Conservation (phyloP, 2,329 filamentous ascomycete genomes). For the Dichotomopilus funicola region DNA sequence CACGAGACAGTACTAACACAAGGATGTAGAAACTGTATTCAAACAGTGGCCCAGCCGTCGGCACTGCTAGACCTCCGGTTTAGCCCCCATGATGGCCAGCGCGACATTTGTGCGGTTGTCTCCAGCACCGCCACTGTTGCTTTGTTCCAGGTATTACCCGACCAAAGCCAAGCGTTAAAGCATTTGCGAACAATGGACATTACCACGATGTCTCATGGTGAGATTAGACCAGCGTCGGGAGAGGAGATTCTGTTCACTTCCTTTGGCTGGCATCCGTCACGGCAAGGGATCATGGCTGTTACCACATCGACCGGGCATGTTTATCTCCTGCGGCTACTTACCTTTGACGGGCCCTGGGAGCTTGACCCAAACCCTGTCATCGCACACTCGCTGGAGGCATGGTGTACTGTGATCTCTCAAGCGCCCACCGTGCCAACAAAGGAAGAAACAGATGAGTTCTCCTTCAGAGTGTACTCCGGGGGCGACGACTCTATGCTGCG, state of each 20-base stretch:
- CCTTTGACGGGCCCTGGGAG: slow-evolving; percentile 34
- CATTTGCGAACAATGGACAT: slow-evolving; percentile 41
- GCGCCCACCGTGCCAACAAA: background rate
- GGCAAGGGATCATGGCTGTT: slow-evolving; percentile 52
- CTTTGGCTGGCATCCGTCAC: slow-evolving; percentile 63
- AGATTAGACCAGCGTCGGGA: background rate
- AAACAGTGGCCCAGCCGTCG: slow-evolving; percentile 57
- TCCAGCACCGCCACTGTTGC: slow-evolving; percentile 68
- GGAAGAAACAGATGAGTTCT: slow-evolving; percentile 17
- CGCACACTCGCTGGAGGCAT: slow-evolving; percentile 59
- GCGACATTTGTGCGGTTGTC: slow-evolving; percentile 61
- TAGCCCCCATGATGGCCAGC: slow-evolving; percentile 42
- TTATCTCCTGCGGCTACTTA: slow-evolving; percentile 44
- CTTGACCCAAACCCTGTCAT: slow-evolving; percentile 35
- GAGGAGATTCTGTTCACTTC: slow-evolving; percentile 58
- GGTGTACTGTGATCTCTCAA: slow-evolving; percentile 59
- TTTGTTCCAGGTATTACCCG: slow-evolving; percentile 52
- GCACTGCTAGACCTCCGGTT: slow-evolving; percentile 86
- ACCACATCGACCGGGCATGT: slow-evolving; percentile 66
- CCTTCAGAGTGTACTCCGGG: slow-evolving; percentile 55
- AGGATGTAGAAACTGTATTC: slow-evolving; percentile 44
- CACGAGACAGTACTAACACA: slow-evolving; percentile 5
- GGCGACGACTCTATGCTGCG: slow-evolving; percentile 67
- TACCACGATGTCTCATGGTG: slow-evolving; percentile 42
- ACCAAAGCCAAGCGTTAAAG: slow-evolving; percentile 29